These are phyloP conservation scores for Paramecium sonneborni DNA, from an alignment of 73 alveolate genomes.

Conservation along the genomic window DNA sequence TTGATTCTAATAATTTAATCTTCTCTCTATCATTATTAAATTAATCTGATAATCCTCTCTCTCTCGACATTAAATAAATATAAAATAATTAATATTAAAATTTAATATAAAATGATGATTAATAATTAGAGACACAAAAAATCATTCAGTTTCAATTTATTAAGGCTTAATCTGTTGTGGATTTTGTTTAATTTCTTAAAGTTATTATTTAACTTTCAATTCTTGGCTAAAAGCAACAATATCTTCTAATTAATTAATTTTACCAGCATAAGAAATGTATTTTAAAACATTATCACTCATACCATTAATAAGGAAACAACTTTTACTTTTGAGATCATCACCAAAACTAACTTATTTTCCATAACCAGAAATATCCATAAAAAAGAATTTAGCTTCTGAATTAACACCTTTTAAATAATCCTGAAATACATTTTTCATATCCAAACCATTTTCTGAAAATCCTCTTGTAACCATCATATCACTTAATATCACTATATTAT, in stretches of 20 bases:
- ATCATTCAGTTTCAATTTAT: neutral
- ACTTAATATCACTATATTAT: conserved; percentile 41
- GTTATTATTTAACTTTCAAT: neutral
- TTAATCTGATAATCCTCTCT: neutral
- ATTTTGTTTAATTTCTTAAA: neutral
- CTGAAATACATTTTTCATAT: neutral
- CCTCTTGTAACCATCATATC: conserved; percentile 45
- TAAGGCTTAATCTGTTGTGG: neutral
- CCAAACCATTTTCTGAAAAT: neutral
- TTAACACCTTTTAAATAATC: conserved; percentile 23
- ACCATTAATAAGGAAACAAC: conserved; percentile 13
- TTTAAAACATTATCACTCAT: conserved; percentile 22
- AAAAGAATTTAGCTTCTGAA: neutral
- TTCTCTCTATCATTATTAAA: neutral
- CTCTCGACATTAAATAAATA: neutral
- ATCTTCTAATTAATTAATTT: neutral
- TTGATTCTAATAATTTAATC: neutral
- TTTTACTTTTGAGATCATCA: conserved; percentile 22
- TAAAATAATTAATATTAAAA: neutral
- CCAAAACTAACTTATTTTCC: conserved; percentile 20
- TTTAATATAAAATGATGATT: too few species aligned
- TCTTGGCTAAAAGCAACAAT: neutral
- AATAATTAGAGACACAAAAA: neutral
- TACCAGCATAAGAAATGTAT: conserved; percentile 24
- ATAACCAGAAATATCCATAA: conserved; percentile 58